These are phyloP conservation scores for Fomitopsis palustris DNA, from an alignment of 1,284 basidiomycete species.

Conservation along the genomic window DNA sequence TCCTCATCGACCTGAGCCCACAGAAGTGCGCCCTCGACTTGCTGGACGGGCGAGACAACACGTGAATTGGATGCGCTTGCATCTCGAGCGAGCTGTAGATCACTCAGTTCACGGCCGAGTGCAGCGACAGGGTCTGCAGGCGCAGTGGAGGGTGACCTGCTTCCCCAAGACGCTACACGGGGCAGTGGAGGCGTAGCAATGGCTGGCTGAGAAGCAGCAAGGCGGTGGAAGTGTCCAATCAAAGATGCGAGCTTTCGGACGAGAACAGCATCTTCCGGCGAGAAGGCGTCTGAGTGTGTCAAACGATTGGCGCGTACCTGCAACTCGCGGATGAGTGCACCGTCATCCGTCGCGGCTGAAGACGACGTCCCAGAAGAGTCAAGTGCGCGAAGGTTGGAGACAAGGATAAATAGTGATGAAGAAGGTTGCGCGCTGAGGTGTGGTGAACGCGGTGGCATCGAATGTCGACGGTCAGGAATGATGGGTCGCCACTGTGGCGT, in stretches of 20 bases:
- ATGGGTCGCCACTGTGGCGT: constrained; percentile 53
- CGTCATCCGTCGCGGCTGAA: constrained; percentile 37
- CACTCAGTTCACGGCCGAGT: constrained; percentile 65
- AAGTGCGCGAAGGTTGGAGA: constrained; percentile 56
- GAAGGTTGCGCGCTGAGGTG: constrained; percentile 25
- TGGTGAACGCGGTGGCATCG: constrained; percentile 44
- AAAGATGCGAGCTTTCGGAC: constrained; percentile 64
- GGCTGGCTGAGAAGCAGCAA: constrained; percentile 39
- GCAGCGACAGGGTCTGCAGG: constrained; percentile 48
- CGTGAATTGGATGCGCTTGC: neutral
- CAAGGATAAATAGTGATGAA: constrained; percentile 58
- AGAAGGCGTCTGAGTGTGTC: constrained; percentile 38
- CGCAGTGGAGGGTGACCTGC: constrained; percentile 23
- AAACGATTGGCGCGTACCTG: constrained; percentile 47
- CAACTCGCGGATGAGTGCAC: constrained; percentile 62
- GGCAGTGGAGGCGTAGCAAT: constrained; percentile 13
- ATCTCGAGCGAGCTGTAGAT: constrained; percentile 54
- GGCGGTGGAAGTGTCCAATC: constrained; percentile 59
- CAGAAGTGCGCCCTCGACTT: constrained; percentile 61
- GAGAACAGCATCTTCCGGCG: constrained; percentile 48
- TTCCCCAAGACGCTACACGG: constrained; percentile 22
- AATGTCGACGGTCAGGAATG: constrained; percentile 61
- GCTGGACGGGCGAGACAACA: constrained; percentile 44
- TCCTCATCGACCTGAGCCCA: constrained; percentile 75
- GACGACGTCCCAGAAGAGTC: constrained; percentile 43